Base-by-base conservation (phyloP, 2,329 filamentous ascomycete genomes). In the Aspergillus quadricinctus region DNA sequence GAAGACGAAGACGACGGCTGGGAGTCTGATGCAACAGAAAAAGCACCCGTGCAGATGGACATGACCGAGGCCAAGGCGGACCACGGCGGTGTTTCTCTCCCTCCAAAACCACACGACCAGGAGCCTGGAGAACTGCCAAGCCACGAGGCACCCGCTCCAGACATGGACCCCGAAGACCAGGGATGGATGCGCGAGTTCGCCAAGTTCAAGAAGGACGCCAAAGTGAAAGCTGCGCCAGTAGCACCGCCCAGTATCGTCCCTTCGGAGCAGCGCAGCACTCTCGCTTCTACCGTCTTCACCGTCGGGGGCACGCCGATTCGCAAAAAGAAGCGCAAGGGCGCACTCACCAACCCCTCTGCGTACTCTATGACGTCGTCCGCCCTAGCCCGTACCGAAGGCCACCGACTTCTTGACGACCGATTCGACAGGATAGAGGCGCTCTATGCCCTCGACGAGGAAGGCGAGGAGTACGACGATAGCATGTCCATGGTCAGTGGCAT, bases 331-430 rank as follows among this genome's bases (percentile, higher is more conserved):
- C 86, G 93, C 69, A 97, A 96, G 80, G 93, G 92, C 48, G 93
- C 94, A 2, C 77, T 95, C 72, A 97, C 93, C 3, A 90, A 89
- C 62, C 88, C 89, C 0, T 94, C 92, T 0, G 86, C 84, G 57
- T 96, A 94, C 75, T 94, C 89, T 52, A 96, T 96, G 92, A 92
- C 89, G 0, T 95, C 90, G 1, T 95, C 92, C 0, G 88, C 91
- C 0, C 80, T 96, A 19, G 87, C 90, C 52, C 86, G 94, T 54
- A 99, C 92, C 1, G 93, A 97, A 67, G 90, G 92, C 45, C 83
- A 95, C 58, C 87, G 86, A 0, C 82, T 95, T 1, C 80, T 99
- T 6, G 95, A 99, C 71, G 88, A 88, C 49, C 85, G 94, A 27
- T 99, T 97, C 71, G 94, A 99, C 72, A 90, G 84, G 73, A 84